A percentile compares a stretch with the other conserved stretches of the same genome.
Evolutionary conservation across 441 rosid genomes (phyloP).

Genomic region (Populus hybrid): DNA sequence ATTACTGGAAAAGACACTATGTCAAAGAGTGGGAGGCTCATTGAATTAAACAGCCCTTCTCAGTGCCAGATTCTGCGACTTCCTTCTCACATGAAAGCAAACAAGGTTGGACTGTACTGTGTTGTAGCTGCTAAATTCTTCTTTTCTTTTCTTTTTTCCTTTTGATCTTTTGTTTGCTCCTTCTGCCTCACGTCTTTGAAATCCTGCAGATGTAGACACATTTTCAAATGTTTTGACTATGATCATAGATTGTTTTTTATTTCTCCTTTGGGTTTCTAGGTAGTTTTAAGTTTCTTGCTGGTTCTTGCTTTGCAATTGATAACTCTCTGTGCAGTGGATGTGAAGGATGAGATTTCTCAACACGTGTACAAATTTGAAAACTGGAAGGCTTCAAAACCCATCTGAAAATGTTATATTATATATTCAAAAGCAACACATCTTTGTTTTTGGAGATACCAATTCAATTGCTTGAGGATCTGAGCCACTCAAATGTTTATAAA

Average conservation of each 20-base stretch:
- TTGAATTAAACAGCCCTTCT: constrained; percentile 38
- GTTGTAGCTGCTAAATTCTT: background rate
- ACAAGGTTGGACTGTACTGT: constrained; percentile 34
- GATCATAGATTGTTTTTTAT: background rate
- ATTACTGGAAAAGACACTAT: constrained; percentile 18
- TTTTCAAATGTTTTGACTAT: background rate
- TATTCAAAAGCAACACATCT: background rate
- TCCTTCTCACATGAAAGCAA: constrained; percentile 28
- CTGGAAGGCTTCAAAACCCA: background rate
- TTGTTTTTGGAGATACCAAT: background rate
- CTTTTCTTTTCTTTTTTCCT: too few relatives aligned
- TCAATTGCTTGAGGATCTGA: background rate
- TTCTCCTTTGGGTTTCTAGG: background rate
- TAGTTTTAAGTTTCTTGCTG: constrained; percentile 7
- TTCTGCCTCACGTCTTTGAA: background rate
- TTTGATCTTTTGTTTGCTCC: background rate
- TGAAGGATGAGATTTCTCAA: constrained; percentile 1
- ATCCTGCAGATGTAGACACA: background rate
- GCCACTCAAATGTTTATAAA: background rate
- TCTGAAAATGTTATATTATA: background rate
- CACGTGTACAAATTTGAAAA: background rate
- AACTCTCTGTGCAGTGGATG: background rate
- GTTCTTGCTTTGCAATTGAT: background rate
- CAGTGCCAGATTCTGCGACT: constrained; percentile 44
- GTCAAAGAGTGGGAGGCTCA: constrained; percentile 23